These are phyloP conservation scores for Triticum timopheevii DNA, from an alignment of 176 grass and related monocot species.

Conservation along the genomic window DNA sequence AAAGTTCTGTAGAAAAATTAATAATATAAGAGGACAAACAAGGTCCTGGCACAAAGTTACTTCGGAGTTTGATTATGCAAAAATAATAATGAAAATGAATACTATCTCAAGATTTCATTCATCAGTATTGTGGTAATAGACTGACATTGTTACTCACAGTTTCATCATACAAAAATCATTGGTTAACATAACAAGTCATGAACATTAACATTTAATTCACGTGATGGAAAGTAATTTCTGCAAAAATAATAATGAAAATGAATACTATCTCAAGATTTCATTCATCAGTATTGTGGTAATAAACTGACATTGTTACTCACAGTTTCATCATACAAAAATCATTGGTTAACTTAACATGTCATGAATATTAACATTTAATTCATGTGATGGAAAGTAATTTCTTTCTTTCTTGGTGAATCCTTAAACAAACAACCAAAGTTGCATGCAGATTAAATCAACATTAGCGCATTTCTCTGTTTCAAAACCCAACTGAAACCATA, in stretches of 20 bases:
- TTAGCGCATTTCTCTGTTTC: not conserved
- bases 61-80: not conserved
- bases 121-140: not conserved
- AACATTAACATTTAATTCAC: not conserved
- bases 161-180: not conserved
- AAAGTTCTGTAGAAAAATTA: not conserved
- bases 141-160: not conserved
- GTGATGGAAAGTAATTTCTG: not conserved
- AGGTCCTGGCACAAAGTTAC: constrained; percentile 1
- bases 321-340: not conserved
- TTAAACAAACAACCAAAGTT: not conserved
- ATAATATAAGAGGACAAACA: not conserved
- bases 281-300: not conserved
- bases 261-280: constrained; percentile 4
- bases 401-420: not conserved
- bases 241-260: not conserved
- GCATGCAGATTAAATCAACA: constrained; percentile 1
- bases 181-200: not conserved
- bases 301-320: not conserved
- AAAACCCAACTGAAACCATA: not conserved
- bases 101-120: constrained; percentile 3
- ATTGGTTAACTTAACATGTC: not conserved
- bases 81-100: constrained; percentile 13
- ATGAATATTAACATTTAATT: not conserved
- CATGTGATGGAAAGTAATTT: not conserved